Evolutionary conservation across 2,329 filamentous ascomycete genomes (phyloP).

Genomic region (Nectriaceae sp.): DNA sequence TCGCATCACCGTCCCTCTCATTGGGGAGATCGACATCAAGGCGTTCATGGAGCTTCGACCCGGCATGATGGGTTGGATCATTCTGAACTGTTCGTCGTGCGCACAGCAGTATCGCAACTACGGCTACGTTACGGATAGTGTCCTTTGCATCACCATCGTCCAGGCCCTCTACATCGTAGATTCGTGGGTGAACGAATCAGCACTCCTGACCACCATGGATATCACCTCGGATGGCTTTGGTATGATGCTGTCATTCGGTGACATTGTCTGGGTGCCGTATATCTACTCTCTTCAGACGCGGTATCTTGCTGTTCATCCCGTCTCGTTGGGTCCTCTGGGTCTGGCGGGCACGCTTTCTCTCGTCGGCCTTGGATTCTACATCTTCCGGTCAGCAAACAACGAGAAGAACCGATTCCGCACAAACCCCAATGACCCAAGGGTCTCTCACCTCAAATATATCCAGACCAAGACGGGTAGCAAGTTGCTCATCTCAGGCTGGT

Average conservation of each 20-base stretch:
- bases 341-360: slow-evolving; percentile 66
- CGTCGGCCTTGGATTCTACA: slow-evolving; percentile 75
- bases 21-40: slow-evolving; percentile 90
- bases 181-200: slow-evolving; percentile 81
- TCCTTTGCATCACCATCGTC: slow-evolving; percentile 74
- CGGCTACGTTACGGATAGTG: slow-evolving; percentile 83
- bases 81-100: slow-evolving; percentile 81
- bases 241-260: slow-evolving; percentile 92
- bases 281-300: slow-evolving; percentile 82
- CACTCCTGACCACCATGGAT: slow-evolving; percentile 91
- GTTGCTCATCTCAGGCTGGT: slow-evolving; percentile 86
- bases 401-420: slow-evolving; percentile 95
- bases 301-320: slow-evolving; percentile 81
- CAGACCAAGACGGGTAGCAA: slow-evolving; percentile 81
- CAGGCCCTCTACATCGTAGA: slow-evolving; percentile 86
- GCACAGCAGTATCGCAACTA: slow-evolving; percentile 86
- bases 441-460: slow-evolving; percentile 82
- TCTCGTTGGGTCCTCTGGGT: slow-evolving; percentile 72
- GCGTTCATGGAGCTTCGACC: slow-evolving; percentile 88
- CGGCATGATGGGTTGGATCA: slow-evolving; percentile 84
- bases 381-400: slow-evolving; percentile 92
- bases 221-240: slow-evolving; percentile 92
- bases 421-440: slow-evolving; percentile 76
- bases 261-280: slow-evolving; percentile 91
- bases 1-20: slow-evolving; percentile 72